Base-by-base conservation (phyloP, 805 yeast species). In the Metschnikowia lochheadii region DNA sequence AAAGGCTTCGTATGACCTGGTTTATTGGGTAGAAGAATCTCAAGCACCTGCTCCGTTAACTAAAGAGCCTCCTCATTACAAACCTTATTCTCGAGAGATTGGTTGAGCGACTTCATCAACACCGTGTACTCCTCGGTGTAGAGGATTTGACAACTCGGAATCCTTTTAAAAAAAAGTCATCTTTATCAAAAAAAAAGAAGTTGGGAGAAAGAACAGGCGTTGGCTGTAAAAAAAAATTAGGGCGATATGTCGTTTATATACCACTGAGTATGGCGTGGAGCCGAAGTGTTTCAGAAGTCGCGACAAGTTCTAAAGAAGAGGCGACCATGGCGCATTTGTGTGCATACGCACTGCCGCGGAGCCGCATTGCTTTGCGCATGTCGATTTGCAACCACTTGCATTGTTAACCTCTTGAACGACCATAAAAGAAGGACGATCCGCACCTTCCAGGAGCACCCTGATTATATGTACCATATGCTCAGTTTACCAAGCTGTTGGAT, bases 51-150 rank as follows among this genome's bases (percentile, higher is more conserved):
- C 13, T 78, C 75, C 0, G 96, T 86, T 39, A 90, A 67, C 17
- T 76, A 77, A 21, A 89, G 67, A 0, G 96, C 89, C 51, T 98
- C 73, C 38, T 80, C 83, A 0, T 89, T 78, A 57, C 77, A 73
- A 62, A 89, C 97, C 29, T 80, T 70, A 15, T 63, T 56, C 10
- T 70, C 67, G 76, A 87, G 74, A 15, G 89, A 64, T 0, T 85
- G 83, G 21, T 89, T 69, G 7, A 87, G 67, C 4, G 78, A 64
- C 1, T 85, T 87, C 77, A 87, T 79, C 1, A 80, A 72, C n/a
- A 63, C 56, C 53, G 73, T 75, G 70, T 87, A 92, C 49, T 87
- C 90, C 5, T 82, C 85, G 4, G 83, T 75, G 68, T 94, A 92
- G 60, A 85, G 61, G 29, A 87, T 86, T 49, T 76, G 81, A 54